phyloP scores from a whole-genome alignment of 805 yeast genomes.

The Yamadazyma kitorensis region DNA sequence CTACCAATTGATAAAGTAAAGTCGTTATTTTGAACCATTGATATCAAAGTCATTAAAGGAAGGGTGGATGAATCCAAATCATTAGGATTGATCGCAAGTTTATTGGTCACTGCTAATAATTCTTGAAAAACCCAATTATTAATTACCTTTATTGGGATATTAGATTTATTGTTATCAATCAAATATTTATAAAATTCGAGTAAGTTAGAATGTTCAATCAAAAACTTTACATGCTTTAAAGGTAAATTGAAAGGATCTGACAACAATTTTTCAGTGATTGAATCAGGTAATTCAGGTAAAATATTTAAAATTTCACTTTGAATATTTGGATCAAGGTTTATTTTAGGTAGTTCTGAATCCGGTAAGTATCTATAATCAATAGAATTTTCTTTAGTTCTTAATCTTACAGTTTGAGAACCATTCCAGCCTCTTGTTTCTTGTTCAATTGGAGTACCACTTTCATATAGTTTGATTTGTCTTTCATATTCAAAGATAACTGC shows the following conservation, averaged over 20 bases:
- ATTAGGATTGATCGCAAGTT: constrained; percentile 39
- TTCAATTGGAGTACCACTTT: constrained; percentile 18
- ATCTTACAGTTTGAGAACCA: constrained; percentile 62
- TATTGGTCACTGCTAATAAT: constrained; percentile 64
- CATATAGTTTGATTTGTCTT: constrained; percentile 59
- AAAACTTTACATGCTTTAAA: constrained; percentile 71
- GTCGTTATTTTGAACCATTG: constrained; percentile 40
- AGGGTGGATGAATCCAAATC: constrained; percentile 29
- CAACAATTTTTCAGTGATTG: constrained; percentile 44
- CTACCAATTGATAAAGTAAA: constrained; percentile 71
- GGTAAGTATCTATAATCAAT: constrained; percentile 93
- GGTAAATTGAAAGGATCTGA: constrained; percentile 52
- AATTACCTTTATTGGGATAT: constrained; percentile 37
- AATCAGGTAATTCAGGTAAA: constrained; percentile 65
- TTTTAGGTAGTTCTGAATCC: constrained; percentile 78
- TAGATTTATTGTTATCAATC: constrained; percentile 18
- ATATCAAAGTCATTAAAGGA: constrained; percentile 54
- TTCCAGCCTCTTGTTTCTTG: constrained; percentile 93
- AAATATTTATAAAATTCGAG: constrained; percentile 52
- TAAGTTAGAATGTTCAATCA: constrained; percentile 50
- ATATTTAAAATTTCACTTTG: constrained; percentile 35
- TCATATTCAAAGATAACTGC: constrained; percentile 73
- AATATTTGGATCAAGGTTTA: constrained; percentile 46
- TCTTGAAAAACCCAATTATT: constrained; percentile 86
- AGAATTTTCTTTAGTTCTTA: constrained; percentile 76